These are phyloP conservation scores for Aspergillus sp. DNA, from an alignment of 2,329 filamentous ascomycete genomes.

Conservation along the genomic window DNA sequence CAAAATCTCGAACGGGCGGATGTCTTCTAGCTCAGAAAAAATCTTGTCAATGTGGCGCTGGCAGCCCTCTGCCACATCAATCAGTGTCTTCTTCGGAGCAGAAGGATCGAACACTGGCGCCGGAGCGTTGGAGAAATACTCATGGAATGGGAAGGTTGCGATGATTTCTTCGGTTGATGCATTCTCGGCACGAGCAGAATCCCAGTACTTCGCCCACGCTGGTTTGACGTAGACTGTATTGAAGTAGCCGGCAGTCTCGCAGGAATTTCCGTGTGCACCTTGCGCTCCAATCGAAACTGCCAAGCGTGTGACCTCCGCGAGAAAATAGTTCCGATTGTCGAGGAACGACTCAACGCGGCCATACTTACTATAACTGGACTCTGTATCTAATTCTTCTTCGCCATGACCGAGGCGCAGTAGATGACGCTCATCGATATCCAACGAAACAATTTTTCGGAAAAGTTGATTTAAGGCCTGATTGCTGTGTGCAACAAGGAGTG, in stretches of 20 bases:
- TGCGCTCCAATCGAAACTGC: conserved; percentile 82
- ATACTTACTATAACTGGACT: conserved; percentile 87
- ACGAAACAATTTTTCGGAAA: conserved; percentile 94
- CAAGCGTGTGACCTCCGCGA: conserved; percentile 81
- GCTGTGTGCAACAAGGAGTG: conserved; percentile 89
- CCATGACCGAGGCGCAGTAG: conserved; percentile 89
- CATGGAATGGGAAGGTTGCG: conserved; percentile 79
- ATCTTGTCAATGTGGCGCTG: conserved; percentile 86
- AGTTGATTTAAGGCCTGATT: conserved; percentile 97
- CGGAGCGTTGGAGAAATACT: conserved; percentile 83
- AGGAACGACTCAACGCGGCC: conserved; percentile 94
- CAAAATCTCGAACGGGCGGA: conserved; percentile 91
- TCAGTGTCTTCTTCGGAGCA: conserved; percentile 62
- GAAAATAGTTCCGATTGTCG: conserved; percentile 75
- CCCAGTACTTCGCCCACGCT: conserved; percentile 82
- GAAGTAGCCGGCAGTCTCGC: conserved; percentile 96
- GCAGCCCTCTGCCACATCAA: conserved; percentile 81
- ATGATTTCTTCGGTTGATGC: conserved; percentile 63
- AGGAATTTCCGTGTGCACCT: conserved; percentile 92
- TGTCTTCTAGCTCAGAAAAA: conserved; percentile 88
- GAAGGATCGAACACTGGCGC: conserved; percentile 76
- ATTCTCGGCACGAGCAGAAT: conserved; percentile 58
- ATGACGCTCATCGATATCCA: conserved; percentile 95
- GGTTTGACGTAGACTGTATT: conserved; percentile 88
- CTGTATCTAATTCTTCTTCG: conserved; percentile 87